Conservation (phyloP, 2,329 filamentous ascomycete species). For the Orbilia oligospora region DNA sequence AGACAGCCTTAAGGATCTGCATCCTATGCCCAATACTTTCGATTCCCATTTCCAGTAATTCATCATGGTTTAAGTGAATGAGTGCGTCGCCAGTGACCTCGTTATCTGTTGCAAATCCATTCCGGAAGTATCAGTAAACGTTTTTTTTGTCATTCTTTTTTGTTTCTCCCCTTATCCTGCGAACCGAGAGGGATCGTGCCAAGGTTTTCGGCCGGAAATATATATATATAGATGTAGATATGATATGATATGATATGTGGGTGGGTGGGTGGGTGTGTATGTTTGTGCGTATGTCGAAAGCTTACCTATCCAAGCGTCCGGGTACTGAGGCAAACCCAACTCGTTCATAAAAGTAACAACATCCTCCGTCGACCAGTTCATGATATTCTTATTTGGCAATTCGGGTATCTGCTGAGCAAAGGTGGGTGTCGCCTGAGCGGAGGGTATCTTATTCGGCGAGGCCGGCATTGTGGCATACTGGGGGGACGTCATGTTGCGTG, state of each 20-base stretch:
- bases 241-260: no score
- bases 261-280: no score
- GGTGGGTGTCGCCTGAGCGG: constrained; percentile 59
- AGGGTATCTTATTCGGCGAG: constrained; percentile 58
- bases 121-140: constrained; percentile 23
- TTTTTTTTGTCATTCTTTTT: no score
- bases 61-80: constrained; percentile 88
- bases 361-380: constrained; percentile 86
- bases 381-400: constrained; percentile 79
- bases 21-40: constrained; percentile 92
- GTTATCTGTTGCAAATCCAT: constrained; percentile 76
- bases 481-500: constrained; percentile 59
- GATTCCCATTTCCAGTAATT: constrained; percentile 95
- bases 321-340: constrained; percentile 85
- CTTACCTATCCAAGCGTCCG: constrained; percentile 85
- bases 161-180: no score
- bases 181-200: constrained; percentile 25
- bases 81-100: constrained; percentile 93
- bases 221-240: no score
- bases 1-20: constrained; percentile 94
- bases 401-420: constrained; percentile 65
- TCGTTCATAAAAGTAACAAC: constrained; percentile 88
- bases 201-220: constrained; percentile 24
- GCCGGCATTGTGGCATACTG: constrained; percentile 60
- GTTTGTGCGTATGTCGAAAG: constrained; percentile 61